Base-by-base conservation (phyloP, 1,284 basidiomycete species). In the Boletellus sp. region DNA sequence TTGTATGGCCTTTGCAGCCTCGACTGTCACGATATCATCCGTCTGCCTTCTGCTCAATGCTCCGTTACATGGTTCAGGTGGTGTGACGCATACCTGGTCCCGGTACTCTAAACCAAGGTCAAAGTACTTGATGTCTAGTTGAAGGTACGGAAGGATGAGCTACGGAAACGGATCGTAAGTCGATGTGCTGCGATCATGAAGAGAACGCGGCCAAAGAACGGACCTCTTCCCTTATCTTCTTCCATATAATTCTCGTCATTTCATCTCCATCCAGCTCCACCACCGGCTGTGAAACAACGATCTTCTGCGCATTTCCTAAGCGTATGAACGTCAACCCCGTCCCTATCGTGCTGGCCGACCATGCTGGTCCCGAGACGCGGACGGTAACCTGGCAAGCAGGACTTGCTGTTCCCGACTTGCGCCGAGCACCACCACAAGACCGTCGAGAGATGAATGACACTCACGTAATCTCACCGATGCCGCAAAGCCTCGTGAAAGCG, bases 171-270 rank as follows among this genome's bases (percentile, higher is more conserved):
- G 26, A 42, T n/a, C 33, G 22, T 51, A 44, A 57, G 24, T 50
- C 11, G 32, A 38, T 36, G 37, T 21, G 22, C 3, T 7, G 35
- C 33, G 40, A 36, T 24, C 19, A 32, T 19, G 43, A 30, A 44
- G 24, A 40, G 22, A 32, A 13, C n/a, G 44, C 43, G 44, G 24
- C 22, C 1, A 41, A 44, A 36, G 42, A 42, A 71, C 79, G 51
- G 55, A 92, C 91, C 81, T 97, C 92, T 65, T 97, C 89, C 52
- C 93, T 82, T 70, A 98, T 97, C 81, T 96, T 97, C 81, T 97
- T 93, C 95, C 95, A 97, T 71, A 97, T 97, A 63, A 97, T 94
- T 61, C 93, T 81, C 38, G 93, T 97, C 93, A 96, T 96, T 74
- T 97, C 93, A 73, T 97, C 93, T 48, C 93, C 93, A 71, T 97